Conservation (phyloP, 768 basidiomycete species). For the Pleurotus tuber-regium region DNA sequence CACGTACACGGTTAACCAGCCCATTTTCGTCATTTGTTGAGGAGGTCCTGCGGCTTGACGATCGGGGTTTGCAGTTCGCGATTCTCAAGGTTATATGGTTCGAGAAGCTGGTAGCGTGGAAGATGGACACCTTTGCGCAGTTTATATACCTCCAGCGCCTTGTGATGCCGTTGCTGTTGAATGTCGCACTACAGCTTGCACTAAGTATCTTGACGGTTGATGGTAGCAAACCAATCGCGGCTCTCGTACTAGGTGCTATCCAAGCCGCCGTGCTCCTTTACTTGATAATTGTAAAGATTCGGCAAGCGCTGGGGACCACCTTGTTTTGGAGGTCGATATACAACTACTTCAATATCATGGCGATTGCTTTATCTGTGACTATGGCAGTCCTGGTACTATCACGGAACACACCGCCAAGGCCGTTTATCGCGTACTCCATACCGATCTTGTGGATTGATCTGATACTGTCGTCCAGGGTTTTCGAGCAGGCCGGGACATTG, state of each 20-base stretch:
- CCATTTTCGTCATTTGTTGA: background rate
- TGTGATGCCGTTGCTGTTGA: background rate
- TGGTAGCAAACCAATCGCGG: background rate
- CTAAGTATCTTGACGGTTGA: slow-evolving; percentile 1
- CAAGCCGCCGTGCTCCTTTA: background rate
- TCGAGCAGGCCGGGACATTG: background rate
- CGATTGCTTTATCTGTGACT: background rate
- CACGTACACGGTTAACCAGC: background rate
- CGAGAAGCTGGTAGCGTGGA: slow-evolving; percentile 1
- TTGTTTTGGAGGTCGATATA: background rate
- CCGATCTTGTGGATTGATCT: background rate
- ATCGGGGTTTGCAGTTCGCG: background rate
- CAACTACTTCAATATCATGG: background rate
- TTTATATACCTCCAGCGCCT: background rate
- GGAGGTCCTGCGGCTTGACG: background rate
- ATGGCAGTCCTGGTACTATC: background rate
- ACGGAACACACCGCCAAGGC: background rate
- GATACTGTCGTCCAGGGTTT: background rate
- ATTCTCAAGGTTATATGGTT: background rate
- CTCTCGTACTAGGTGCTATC: background rate
- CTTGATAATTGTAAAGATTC: background rate
- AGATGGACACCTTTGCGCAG: background rate
- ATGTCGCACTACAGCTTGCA: background rate
- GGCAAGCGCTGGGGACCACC: background rate
- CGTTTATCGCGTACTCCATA: slow-evolving; percentile 1